Base-by-base conservation (phyloP, 495 filamentous ascomycete species). In the Pyronema domesticum region DNA sequence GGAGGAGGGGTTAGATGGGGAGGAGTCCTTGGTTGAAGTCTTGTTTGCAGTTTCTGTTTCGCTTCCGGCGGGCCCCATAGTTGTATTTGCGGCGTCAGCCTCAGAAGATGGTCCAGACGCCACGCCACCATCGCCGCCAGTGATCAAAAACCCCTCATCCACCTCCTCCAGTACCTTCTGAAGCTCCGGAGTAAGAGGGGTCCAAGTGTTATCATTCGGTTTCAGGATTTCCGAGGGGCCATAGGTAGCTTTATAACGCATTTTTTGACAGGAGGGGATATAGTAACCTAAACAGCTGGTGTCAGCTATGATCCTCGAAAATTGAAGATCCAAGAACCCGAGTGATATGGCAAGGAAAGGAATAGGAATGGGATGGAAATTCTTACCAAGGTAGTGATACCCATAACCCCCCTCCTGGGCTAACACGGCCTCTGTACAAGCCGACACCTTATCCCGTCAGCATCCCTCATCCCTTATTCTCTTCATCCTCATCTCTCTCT, bases 181-280 rank as follows among this genome's bases (percentile, higher is more conserved):
- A 14, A 86, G 59, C 39, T 84, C 75, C 19, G 79, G 75, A 60
- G 87, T 78, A 3, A 98, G 71, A 0, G 72, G 72, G 59, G 86
- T 75, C 89, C 89, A 98, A 19, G 72, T 68, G 58, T 83, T 69
- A 0, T 74, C 79, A 60, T 88, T 79, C 0, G 84, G 86, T 63
- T 95, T 82, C 30, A 96, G 74, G 14, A 98, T 73, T 57, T 86
- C 81, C 62, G 89, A 82, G 0, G 91, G 89, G 10, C 72, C 70
- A 68, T 86, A 98, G 42, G 85, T 77, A 55, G 78, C 87, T 70
- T 98, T 98, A 72, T 98, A 98, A 56, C 76, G 73, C 85, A 88
- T 86, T 62, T 89, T 88, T 42, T 74, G 69, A 62, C 82, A 86
- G 30, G 68, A 72, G 55, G 82, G 81, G 52, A 86, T 85, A 58